A percentile compares a stretch with the other conserved stretches of the same genome.
Evolutionary conservation across 345 rosid genomes (phyloP).

Genomic region (Atalantia buxifolia): DNA sequence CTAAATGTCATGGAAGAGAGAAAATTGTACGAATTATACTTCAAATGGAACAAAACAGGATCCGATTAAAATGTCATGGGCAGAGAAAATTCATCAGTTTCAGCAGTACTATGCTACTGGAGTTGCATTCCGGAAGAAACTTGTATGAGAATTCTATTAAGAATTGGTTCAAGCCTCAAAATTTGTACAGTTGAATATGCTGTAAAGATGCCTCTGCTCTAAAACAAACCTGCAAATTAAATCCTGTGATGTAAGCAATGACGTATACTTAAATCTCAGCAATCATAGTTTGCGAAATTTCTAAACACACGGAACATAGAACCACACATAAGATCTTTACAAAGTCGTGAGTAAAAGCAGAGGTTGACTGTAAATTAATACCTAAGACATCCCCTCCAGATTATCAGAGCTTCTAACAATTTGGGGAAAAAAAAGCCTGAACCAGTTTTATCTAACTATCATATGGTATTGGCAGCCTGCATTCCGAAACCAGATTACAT

Average conservation of each 20-base stretch:
- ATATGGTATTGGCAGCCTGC: constrained; percentile 1
- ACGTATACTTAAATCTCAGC: not conserved
- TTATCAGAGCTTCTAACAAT: constrained; percentile 11
- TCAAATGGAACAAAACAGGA: not conserved
- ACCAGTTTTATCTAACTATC: constrained; percentile 10
- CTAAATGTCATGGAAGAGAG: too few relatives aligned
- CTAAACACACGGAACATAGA: not conserved
- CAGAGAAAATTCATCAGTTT: not conserved
- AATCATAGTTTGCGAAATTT: not conserved
- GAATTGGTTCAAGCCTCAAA: constrained; percentile 29
- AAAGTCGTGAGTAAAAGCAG: not conserved
- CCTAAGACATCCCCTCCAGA: constrained; percentile 22
- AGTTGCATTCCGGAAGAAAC: not conserved
- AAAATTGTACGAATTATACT: not conserved
- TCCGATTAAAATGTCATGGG: too few relatives aligned
- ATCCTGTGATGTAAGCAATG: not conserved
- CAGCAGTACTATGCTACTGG: not conserved
- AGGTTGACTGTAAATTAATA: not conserved
- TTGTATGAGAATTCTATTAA: not conserved
- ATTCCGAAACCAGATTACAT: not conserved
- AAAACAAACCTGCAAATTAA: constrained; percentile 21
- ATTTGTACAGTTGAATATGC: constrained; percentile 31
- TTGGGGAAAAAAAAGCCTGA: not conserved
- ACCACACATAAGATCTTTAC: not conserved
- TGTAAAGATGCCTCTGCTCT: constrained; percentile 7